Conservation (phyloP, 306 rosid species). For the Sechiopsis laciniata region DNA sequence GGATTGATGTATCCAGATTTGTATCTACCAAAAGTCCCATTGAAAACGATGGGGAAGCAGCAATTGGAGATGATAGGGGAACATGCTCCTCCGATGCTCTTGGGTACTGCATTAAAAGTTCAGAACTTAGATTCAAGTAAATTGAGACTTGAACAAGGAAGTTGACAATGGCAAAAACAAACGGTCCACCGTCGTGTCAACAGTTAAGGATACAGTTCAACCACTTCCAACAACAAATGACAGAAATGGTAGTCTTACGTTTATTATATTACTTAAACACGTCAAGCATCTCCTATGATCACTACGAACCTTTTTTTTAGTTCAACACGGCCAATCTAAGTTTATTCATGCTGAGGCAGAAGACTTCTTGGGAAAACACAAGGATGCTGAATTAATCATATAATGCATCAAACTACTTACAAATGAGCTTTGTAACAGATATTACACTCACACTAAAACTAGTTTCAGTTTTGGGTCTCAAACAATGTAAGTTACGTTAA, state of each 20-base stretch:
- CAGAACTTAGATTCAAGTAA: conserved; percentile 26
- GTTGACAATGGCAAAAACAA: neutral
- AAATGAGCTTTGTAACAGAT: neutral
- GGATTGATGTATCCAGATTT: conserved; percentile 77
- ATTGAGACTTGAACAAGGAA: conserved; percentile 4
- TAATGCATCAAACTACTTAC: neutral
- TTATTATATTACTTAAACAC: neutral
- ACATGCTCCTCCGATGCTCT: conserved; percentile 70
- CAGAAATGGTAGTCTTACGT: neutral
- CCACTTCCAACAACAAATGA: neutral
- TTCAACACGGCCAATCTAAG: neutral
- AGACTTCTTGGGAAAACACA: neutral
- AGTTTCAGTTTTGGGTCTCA: neutral
- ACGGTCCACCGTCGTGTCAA: neutral
- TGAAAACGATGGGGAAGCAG: conserved; percentile 46
- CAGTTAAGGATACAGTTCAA: neutral
- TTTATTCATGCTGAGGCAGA: conserved; percentile 5
- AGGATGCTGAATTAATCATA: neutral
- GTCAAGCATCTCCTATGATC: neutral
- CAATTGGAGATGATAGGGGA: conserved; percentile 63
- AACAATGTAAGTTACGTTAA: neutral
- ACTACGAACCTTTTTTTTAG: neutral
- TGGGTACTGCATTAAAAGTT: conserved; percentile 56
- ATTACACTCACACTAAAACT: neutral
- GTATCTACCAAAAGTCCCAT: conserved; percentile 74